Evolutionary conservation across 345 rosid genomes (phyloP), one percentile per base, ranked within the genome.

Genomic region (Syzygium oleosum): DNA sequence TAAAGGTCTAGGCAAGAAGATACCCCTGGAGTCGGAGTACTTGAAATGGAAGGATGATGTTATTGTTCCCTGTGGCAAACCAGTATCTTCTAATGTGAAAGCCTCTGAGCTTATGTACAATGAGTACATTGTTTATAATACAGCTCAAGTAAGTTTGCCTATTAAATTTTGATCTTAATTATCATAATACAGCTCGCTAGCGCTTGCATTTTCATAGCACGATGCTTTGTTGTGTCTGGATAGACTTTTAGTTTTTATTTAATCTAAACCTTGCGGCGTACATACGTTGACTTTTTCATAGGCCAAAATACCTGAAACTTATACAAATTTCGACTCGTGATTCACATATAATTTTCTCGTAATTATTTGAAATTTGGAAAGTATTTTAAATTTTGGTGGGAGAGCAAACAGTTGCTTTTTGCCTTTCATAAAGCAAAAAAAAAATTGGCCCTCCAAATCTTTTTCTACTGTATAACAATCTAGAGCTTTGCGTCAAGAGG

Each of bases 51-150:
- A 93, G 92, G 93, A 96, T 90, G 98, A 94, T 87, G 93, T 98
- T 51, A 90, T 90, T 77, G 95, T 98, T 86, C 99, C 99, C 84
- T 94, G 98, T 85, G 99, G 99, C 87, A 96, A 96, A 92, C 99
- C 98, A 80, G 96, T 96, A 87, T 16, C 96, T 55, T 96, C 98
- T 5, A 96, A 88, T 85, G 93, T 92, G 86, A 95, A 86, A 91
- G 94, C 93, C 88, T 94, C 99, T 21, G 99, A 96, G 94, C 95
- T 98, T 87, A 95, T 95, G 98, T 94, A 96, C 87, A 98, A 95
- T 87, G 99, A 98, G 91, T 98, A 96, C 91, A 94, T 98, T 84
- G 99, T 98, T 87, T 96, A 96, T 89, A 86, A 94, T 87, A 93
- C 96, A 27, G 93, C 97, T 90, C 99, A 95, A 87, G 99, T 97